A percentile compares a stretch with the other conserved stretches of the same genome.
phyloP scores from a whole-genome alignment of 164 flowering plant species.

The Santalum album region DNA sequence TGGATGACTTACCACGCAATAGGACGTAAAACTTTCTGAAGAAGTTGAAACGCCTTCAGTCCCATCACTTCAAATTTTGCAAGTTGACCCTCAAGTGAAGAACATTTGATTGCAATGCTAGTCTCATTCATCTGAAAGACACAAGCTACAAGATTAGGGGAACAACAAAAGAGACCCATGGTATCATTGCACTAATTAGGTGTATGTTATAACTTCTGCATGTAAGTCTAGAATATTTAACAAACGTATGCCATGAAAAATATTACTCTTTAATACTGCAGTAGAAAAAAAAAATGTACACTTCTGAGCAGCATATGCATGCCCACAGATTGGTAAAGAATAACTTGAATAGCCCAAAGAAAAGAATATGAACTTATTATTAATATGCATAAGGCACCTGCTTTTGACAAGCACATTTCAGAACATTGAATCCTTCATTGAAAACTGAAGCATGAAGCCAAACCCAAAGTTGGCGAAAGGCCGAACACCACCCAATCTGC shows the following conservation, averaged over 20 bases:
- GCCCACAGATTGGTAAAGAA: no score
- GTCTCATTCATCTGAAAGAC: conserved; percentile 41
- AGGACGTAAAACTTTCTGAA: conserved; percentile 55
- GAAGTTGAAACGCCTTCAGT: conserved; percentile 45
- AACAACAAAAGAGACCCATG: background rate
- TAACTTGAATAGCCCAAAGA: no score
- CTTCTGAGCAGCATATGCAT: no score
- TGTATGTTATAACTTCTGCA: no score
- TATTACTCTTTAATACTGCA: no score
- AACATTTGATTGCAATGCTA: conserved; percentile 34
- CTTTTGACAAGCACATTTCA: conserved; percentile 49
- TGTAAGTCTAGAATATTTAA: no score
- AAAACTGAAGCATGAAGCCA: conserved; percentile 84
- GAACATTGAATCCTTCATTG: conserved; percentile 57
- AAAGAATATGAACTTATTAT: no score
- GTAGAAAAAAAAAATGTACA: no score
- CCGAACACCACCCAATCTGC: conserved; percentile 9
- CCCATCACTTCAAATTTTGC: conserved; percentile 74
- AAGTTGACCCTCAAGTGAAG: conserved; percentile 65
- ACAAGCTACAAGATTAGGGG: background rate
- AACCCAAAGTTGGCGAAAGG: conserved; percentile 64
- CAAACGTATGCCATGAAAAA: no score
- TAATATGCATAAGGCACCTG: conserved; percentile 26
- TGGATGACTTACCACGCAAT: conserved; percentile 36
- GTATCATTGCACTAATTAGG: background rate